Evolutionary conservation across 192 early-diverging fungal genomes (phyloP).

Genomic region (Geosiphon pyriformis): DNA sequence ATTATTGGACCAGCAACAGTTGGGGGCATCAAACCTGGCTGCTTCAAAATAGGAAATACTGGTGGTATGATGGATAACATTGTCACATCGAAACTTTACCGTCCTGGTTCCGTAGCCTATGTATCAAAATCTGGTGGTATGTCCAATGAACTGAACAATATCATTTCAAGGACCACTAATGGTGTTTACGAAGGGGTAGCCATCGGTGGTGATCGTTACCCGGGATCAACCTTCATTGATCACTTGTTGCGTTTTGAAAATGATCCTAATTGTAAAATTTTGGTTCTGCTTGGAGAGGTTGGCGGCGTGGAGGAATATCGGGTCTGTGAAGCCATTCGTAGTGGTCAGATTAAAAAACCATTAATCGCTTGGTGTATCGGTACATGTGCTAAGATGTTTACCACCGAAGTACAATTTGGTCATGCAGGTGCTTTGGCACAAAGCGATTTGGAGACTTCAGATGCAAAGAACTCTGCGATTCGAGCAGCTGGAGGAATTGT

Average conservation of each 20-base stretch:
- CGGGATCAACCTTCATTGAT: slow-evolving; percentile 97
- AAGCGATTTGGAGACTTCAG: slow-evolving; percentile 93
- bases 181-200: slow-evolving; percentile 99
- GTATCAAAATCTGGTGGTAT: slow-evolving; percentile 99
- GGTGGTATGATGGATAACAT: slow-evolving; percentile 99
- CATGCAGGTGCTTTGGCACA: slow-evolving; percentile 96
- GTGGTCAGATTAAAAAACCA: slow-evolving; percentile 92
- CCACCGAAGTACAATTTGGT: slow-evolving; percentile 97
- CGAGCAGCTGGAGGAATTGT: slow-evolving; percentile 83
- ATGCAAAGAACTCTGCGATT: slow-evolving; percentile 90
- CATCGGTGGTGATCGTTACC: slow-evolving; percentile 98
- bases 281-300: slow-evolving; percentile 94
- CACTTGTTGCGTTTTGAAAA: slow-evolving; percentile 92
- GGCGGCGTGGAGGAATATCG: slow-evolving; percentile 97
- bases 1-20: slow-evolving; percentile 98
- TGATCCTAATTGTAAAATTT: slow-evolving; percentile 90
- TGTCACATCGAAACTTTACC: slow-evolving; percentile 94
- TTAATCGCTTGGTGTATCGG: slow-evolving; percentile 99
- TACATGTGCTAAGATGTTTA: slow-evolving; percentile 98
- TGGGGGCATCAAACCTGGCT: slow-evolving; percentile 98
- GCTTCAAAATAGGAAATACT: slow-evolving; percentile 99
- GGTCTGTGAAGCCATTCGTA: slow-evolving; percentile 86
- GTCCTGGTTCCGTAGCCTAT: slow-evolving; percentile 93
- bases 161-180: slow-evolving; percentile 91
- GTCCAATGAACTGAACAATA: slow-evolving; percentile 99